phyloP scores from a whole-genome alignment of 2,329 filamentous ascomycete genomes.

The Colletotrichum tanaceti region DNA sequence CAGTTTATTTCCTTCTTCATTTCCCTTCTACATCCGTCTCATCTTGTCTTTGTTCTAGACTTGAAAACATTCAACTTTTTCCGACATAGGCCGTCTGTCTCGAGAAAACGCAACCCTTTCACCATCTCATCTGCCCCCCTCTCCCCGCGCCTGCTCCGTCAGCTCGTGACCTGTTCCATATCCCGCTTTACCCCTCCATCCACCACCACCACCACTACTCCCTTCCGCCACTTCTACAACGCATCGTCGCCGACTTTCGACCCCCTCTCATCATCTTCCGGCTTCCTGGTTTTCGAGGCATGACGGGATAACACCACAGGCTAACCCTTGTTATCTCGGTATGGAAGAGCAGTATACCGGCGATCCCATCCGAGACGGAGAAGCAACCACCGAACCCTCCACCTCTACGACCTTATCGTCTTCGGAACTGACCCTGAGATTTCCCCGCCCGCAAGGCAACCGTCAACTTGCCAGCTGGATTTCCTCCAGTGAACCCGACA shows the following conservation, averaged over 20 bases:
- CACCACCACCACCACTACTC: conserved; percentile 26
- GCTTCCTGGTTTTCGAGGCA: conserved; percentile 46
- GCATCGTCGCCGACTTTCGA: conserved; percentile 12
- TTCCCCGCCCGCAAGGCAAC: conserved; percentile 67
- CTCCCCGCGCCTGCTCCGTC: conserved; percentile 22
- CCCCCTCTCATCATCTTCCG: conserved; percentile 5
- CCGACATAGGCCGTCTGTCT: conserved; percentile 11
- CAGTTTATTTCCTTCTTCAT: conserved; percentile 16
- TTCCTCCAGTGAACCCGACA: conserved; percentile 67
- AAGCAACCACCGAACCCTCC: conserved; percentile 42
- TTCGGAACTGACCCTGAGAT: conserved; percentile 65
- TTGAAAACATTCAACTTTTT: conserved; percentile 15
- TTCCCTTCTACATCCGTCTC: not conserved
- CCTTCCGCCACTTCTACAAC: conserved; percentile 9
- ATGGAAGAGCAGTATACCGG: conserved; percentile 62
- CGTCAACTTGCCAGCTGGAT: conserved; percentile 69
- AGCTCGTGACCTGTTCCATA: conserved; percentile 32
- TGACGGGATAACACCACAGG: conserved; percentile 50
- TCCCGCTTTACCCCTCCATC: conserved; percentile 40
- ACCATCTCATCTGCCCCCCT: not conserved
- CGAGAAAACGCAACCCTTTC: conserved; percentile 16
- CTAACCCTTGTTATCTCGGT: conserved; percentile 55
- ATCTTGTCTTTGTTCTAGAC: not conserved
- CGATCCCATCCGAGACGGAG: conserved; percentile 34
- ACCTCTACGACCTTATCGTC: conserved; percentile 48